Percentiles rank a stretch among this genome's conserved stretches.
phyloP scores from a whole-genome alignment of 345 rosid genomes.

The Eucalyptus polybractea region DNA sequence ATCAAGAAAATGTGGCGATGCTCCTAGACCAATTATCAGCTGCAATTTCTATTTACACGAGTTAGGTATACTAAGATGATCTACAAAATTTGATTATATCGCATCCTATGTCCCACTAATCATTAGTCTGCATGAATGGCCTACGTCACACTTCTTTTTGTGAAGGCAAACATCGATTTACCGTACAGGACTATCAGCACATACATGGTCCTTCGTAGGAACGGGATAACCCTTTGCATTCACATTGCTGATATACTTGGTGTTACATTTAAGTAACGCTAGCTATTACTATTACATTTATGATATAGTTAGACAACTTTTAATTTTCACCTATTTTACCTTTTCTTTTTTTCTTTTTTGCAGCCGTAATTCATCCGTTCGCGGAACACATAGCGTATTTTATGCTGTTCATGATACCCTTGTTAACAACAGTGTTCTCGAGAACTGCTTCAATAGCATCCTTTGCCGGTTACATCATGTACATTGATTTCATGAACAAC shows the following conservation, averaged over 20 bases:
- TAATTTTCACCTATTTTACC: too few relatives aligned
- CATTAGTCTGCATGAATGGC: too few relatives aligned
- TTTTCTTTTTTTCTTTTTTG: background rate
- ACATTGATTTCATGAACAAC: conserved; percentile 68
- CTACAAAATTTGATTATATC: background rate
- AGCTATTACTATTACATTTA: background rate
- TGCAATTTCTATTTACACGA: background rate
- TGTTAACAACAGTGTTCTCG: background rate
- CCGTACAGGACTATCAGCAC: background rate
- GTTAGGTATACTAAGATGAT: background rate
- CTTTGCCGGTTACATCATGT: conserved; percentile 14
- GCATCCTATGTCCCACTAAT: background rate
- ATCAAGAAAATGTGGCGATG: background rate
- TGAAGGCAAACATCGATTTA: background rate
- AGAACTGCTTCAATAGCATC: conserved; percentile 20
- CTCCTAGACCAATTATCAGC: background rate
- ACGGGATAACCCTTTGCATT: background rate
- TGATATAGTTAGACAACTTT: too few relatives aligned
- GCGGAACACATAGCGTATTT: conserved; percentile 52
- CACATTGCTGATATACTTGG: background rate
- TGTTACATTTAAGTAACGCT: background rate
- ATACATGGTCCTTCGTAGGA: background rate
- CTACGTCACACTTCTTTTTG: background rate
- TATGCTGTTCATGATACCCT: conserved; percentile 34
- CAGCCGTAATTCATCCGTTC: conserved; percentile 89